These are phyloP conservation scores for Hemileccinum impolitum DNA, from an alignment of 768 basidiomycete species.

Conservation along the genomic window DNA sequence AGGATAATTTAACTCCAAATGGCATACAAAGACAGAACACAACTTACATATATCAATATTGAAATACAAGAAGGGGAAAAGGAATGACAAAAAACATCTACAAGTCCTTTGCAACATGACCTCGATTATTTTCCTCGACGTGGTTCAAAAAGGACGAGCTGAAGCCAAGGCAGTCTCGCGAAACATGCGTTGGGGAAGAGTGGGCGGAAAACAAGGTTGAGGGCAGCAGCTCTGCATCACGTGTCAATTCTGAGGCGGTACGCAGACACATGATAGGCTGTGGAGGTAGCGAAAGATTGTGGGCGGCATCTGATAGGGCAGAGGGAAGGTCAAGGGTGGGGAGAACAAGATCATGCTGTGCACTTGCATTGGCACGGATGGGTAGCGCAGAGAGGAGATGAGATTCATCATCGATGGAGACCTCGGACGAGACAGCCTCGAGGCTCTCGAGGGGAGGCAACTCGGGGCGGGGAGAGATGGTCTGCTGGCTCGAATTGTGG, in stretches of 20 bases:
- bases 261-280: conserved; percentile 19
- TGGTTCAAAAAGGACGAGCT: conserved; percentile 19
- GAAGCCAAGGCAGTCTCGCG: conserved; percentile 20
- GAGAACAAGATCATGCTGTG: conserved; percentile 67
- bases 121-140: background rate
- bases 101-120: background rate
- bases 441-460: conserved; percentile 2
- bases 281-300: conserved; percentile 6
- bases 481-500: conserved; percentile 3
- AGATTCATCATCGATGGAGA: conserved; percentile 1
- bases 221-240: conserved; percentile 5
- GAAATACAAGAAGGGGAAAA: background rate
- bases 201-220: background rate
- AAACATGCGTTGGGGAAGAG: conserved; percentile 1
- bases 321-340: conserved; percentile 75
- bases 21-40: background rate
- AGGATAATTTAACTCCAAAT: background rate
- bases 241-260: conserved; percentile 22
- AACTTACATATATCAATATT: background rate
- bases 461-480: background rate
- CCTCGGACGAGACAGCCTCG: conserved; percentile 10
- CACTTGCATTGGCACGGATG: conserved; percentile 40
- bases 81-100: background rate
- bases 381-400: conserved; percentile 8
- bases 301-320: conserved; percentile 27